phyloP scores from a whole-genome alignment of 345 rosid genomes.

The Camelina laxa region DNA sequence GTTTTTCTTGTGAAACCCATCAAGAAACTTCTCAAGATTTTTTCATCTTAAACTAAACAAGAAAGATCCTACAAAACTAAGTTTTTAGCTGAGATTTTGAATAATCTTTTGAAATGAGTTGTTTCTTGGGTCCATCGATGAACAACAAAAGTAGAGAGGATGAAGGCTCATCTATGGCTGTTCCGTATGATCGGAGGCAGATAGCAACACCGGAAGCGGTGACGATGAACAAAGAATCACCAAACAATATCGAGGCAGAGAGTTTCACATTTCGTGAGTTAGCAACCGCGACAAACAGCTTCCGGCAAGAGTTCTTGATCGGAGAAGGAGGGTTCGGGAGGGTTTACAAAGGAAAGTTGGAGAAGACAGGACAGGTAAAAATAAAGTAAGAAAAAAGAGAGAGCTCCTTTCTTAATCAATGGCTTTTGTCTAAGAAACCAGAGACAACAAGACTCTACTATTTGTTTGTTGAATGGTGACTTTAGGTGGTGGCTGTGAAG shows the following conservation, averaged over 20 bases:
- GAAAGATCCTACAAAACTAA: slow-evolving; percentile 16
- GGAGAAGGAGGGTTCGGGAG: slow-evolving; percentile 96
- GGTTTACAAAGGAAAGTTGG: slow-evolving; percentile 77
- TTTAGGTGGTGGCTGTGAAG: slow-evolving; percentile 88
- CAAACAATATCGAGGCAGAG: slow-evolving; percentile 54
- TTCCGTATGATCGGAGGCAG: neutral
- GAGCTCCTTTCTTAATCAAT: neutral
- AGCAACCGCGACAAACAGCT: slow-evolving; percentile 78
- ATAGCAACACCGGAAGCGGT: neutral
- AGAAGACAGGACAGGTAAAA: slow-evolving; percentile 67
- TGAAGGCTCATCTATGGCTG: slow-evolving; percentile 24
- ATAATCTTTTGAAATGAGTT: slow-evolving; percentile 24
- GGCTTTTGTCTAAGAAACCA: slow-evolving; percentile 16
- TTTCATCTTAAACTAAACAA: neutral
- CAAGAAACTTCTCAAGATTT: neutral
- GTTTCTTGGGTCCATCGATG: slow-evolving; percentile 29
- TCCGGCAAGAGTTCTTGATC: slow-evolving; percentile 72
- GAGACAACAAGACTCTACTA: neutral
- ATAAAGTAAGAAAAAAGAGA: neutral
- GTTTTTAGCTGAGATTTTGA: neutral
- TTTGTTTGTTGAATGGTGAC: slow-evolving; percentile 19
- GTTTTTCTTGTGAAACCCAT: neutral
- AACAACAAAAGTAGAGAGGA: slow-evolving; percentile 24
- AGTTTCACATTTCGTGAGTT: slow-evolving; percentile 81
- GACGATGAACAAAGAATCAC: slow-evolving; percentile 31